A percentile compares a stretch with the other conserved stretches of the same genome.
Evolutionary conservation across 805 yeast species (phyloP).

Genomic region (Ogataea philodendri): DNA sequence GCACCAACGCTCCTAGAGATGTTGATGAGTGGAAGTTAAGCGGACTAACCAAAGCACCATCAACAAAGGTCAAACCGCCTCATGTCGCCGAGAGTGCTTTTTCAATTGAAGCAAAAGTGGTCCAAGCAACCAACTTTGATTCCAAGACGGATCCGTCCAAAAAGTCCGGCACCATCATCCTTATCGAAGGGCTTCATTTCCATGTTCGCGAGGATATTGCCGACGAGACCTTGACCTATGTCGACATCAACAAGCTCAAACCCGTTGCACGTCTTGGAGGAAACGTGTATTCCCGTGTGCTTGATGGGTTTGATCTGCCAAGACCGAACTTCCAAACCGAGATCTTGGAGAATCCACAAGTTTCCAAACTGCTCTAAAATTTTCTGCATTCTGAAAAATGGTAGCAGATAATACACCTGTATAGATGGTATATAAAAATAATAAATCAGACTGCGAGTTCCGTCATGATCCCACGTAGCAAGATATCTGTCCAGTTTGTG

Average conservation of each 20-base stretch:
- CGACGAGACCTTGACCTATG: conserved; percentile 36
- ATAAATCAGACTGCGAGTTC: no score
- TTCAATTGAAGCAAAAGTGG: conserved; percentile 52
- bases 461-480: conserved; percentile 7
- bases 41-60: conserved; percentile 49
- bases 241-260: conserved; percentile 48
- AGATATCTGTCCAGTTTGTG: conserved; percentile 13
- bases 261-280: conserved; percentile 60
- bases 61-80: conserved; percentile 48
- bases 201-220: conserved; percentile 56
- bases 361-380: conserved; percentile 7
- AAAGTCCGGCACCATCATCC: conserved; percentile 38
- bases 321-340: conserved; percentile 40
- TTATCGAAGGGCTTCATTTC: conserved; percentile 56
- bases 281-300: conserved; percentile 43
- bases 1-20: conserved; percentile 45
- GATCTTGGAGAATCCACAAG: conserved; percentile 14
- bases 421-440: not conserved
- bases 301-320: conserved; percentile 44
- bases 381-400: conserved; percentile 13
- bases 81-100: conserved; percentile 64
- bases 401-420: conserved; percentile 5
- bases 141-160: conserved; percentile 38
- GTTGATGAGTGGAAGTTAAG: conserved; percentile 55
- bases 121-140: conserved; percentile 43